Evolutionary conservation across 805 yeast genomes (phyloP), one percentile per base, ranked within the genome.

Genomic region (Teunomyces tritomae): DNA sequence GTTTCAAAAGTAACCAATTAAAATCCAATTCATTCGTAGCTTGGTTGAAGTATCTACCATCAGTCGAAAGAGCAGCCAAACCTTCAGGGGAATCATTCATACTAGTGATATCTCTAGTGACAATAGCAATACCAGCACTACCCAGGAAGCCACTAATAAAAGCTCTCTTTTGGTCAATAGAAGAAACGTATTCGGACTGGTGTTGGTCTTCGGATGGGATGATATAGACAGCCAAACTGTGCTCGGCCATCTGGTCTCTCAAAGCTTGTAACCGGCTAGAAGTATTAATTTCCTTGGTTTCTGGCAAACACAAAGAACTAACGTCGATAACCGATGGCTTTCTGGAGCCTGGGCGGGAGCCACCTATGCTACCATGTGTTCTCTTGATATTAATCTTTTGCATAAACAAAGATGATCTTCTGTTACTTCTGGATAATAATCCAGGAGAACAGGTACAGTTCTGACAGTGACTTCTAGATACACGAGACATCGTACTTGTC

Each of bases 401-500:
- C 49, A 81, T 79, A 48, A 78, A 71, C 27, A 77, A 61, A 0
- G 86, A 75, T 14, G 86, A 75, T 56, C 88, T 72, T 56, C 84
- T 76, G 58, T 79, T 80, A 50, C 76, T 79, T 58, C 95, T 76
- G 28, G 89, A 82, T 42, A 87, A 65, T 39, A 87, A 70, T 3
- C 96, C 96, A 4, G 94, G 94, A 0, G 92, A 85, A 62, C 95
- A 87, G 2, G 89, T 85, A 70, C 96, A 87, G 68, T 87, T 83
- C 42, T 78, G 74, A 62, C 94, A 87, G 57, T 70, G 74, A 10
- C 69, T 73, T 57, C 78, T 64, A 10, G 66, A 52, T 6, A 70
- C 67, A 58, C 68, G 68, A 41, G 62, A 50, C 59, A 59, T 58
- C 6, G 34, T n/a, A 13, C 17, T 9, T 30, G 32, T n/a, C 10